phyloP scores from a whole-genome alignment of 805 yeast species.

The Saturnispora sekii region DNA sequence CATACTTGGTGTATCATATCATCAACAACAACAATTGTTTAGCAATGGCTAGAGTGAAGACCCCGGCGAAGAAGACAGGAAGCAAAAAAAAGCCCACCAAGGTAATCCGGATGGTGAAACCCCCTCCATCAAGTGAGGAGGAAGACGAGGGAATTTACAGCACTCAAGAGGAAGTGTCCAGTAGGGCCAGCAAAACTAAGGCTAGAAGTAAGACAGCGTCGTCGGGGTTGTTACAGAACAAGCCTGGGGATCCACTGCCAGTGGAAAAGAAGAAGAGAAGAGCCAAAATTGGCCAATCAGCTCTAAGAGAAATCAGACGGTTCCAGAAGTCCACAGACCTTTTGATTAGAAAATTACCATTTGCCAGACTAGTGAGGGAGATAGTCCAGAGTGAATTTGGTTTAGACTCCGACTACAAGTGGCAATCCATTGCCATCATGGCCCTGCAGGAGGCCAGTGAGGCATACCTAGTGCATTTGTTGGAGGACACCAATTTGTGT shows the following conservation, averaged over 20 bases:
- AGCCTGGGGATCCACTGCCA: constrained; percentile 42
- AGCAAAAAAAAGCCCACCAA: background rate
- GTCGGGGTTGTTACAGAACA: constrained; percentile 36
- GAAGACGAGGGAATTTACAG: constrained; percentile 1
- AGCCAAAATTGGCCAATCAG: constrained; percentile 56
- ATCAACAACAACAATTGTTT: too few species aligned
- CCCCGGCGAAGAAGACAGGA: constrained; percentile 5
- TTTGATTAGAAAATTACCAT: constrained; percentile 61
- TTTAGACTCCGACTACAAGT: constrained; percentile 46
- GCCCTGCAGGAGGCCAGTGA: constrained; percentile 79
- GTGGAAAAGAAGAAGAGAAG: constrained; percentile 27
- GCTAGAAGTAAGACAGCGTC: background rate
- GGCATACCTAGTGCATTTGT: constrained; percentile 60
- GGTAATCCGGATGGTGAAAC: constrained; percentile 3
- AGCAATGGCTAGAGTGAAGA: constrained; percentile 3
- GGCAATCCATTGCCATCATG: constrained; percentile 72
- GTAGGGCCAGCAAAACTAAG: background rate
- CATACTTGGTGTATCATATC: too few species aligned
- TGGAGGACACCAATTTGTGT: constrained; percentile 69
- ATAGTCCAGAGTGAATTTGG: constrained; percentile 55
- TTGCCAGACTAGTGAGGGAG: constrained; percentile 67
- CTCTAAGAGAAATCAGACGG: constrained; percentile 57
- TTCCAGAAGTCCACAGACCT: constrained; percentile 63
- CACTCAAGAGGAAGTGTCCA: background rate
- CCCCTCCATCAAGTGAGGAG: constrained; percentile 9